Percentiles rank a stretch among this genome's conserved stretches.
Evolutionary conservation across 1,139 yeast species (phyloP).

Genomic region (Candida mesenterica): DNA sequence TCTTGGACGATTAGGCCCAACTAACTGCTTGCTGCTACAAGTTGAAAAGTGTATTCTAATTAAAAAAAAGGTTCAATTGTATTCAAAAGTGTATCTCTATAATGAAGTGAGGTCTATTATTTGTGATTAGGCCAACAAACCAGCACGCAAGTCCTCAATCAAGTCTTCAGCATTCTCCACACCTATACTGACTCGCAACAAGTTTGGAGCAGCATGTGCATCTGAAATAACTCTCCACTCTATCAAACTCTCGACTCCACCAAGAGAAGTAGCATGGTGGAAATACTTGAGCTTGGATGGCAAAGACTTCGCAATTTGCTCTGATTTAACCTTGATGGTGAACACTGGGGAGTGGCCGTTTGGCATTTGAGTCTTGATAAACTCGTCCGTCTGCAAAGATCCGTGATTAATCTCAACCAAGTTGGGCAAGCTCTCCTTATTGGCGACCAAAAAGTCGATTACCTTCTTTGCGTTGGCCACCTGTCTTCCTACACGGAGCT

Average conservation of each 20-base stretch:
- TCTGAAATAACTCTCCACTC: constrained; percentile 90
- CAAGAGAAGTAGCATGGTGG: constrained; percentile 89
- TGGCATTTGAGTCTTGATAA: constrained; percentile 61
- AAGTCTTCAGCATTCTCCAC: constrained; percentile 73
- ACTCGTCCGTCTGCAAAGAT: constrained; percentile 66
- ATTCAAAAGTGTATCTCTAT: too few relatives aligned
- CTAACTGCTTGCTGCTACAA: too few relatives aligned
- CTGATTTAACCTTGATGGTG: constrained; percentile 53
- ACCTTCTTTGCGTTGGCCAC: constrained; percentile 61
- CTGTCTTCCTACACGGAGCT: constrained; percentile 66
- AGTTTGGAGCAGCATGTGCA: constrained; percentile 46
- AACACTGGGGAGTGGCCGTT: constrained; percentile 77
- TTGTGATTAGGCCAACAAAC: not conserved
- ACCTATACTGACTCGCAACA: constrained; percentile 77
- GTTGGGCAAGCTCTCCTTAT: constrained; percentile 46
- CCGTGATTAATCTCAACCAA: constrained; percentile 64
- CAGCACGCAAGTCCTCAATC: constrained; percentile 46
- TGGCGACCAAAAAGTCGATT: constrained; percentile 56
- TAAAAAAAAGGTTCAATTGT: too few relatives aligned
- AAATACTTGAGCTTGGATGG: constrained; percentile 70
- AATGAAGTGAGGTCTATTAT: too few relatives aligned
- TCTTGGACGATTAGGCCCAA: too few relatives aligned
- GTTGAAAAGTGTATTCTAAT: too few relatives aligned
- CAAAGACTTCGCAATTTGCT: constrained; percentile 56
- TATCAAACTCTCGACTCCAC: constrained; percentile 88